Base-by-base conservation (phyloP, 257 asterid species). In the Verbena officinalis region DNA sequence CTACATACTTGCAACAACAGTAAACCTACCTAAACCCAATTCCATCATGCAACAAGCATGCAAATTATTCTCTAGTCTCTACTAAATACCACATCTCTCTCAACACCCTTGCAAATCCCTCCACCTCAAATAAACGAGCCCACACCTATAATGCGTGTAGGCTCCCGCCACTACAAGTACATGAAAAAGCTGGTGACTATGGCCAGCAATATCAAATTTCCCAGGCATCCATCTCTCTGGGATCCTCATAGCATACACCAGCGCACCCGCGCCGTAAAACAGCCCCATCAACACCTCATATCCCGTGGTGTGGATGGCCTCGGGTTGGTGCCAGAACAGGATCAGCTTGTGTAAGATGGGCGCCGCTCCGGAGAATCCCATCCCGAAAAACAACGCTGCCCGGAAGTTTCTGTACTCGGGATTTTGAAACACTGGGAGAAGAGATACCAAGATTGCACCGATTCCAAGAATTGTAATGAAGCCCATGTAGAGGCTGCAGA, bases 201-300 rank as follows among this genome's bases (percentile, higher is more conserved):
- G 90, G 7, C 99, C 99, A 0, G 94, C 96, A 9, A 94, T 83
- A 48, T 94, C 99, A 3, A 94, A 90, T 65, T 84, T 90, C 23
- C 99, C 99, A 0, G 98, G 99, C 93, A 73, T 86, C 99, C 96
- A 88, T 69, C 86, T 78, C 79, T 94, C 98, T 0, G 99, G 99
- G 31, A 88, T 59, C 49, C 96, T 68, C 96, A 74, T 69, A 2
- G 99, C 96, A 24, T 94, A 94, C 1, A 94, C 78, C 27, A 91
- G 45, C 0, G 98, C 99, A 31, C 98, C 98, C 0, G 82, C 10
- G 8, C 96, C 96, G 4, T 94, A 94, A 9, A 94, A 69, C 0
- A 55, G 39, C 30, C 98, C 99, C 99, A 94, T 90, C 86, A 94
- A 77, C 14, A 84, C 58, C 51, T 94, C 99, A 21, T 86, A 91